These are phyloP conservation scores for Hemerocallis citrina DNA, from an alignment of 106 monocot genomes.

Conservation along the genomic window DNA sequence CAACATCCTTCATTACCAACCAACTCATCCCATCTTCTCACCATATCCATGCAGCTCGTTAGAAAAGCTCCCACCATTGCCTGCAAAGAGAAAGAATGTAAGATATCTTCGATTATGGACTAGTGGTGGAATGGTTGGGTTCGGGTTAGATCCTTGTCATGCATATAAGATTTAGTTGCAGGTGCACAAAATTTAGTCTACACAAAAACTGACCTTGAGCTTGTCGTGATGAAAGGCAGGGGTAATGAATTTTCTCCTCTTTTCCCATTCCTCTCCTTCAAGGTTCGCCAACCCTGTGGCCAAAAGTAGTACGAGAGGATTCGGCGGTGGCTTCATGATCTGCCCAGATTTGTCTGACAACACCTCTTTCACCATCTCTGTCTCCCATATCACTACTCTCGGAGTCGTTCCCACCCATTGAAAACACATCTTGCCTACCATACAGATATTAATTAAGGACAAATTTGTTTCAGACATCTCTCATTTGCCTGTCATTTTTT, in stretches of 20 bases:
- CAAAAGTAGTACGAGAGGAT: constrained; percentile 19
- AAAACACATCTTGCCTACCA: constrained; percentile 30
- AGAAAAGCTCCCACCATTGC: constrained; percentile 48
- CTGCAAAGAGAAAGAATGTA: constrained; percentile 26
- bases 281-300: constrained; percentile 15
- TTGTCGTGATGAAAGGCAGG: constrained; percentile 51
- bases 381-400: constrained; percentile 29
- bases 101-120: background rate
- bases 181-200: no score
- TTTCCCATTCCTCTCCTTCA: constrained; percentile 50
- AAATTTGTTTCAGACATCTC: background rate
- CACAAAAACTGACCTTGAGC: constrained; percentile 35
- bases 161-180: no score
- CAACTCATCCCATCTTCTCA: constrained; percentile 36
- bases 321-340: constrained; percentile 19
- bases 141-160: no score
- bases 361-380: constrained; percentile 32
- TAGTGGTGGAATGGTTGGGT: no score
- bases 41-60: constrained; percentile 27
- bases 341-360: constrained; percentile 25
- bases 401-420: constrained; percentile 36
- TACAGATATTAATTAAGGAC: background rate
- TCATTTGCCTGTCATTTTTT: no score
- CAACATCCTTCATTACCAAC: constrained; percentile 9
- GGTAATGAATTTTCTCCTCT: constrained; percentile 32